Evolutionary conservation across 2,329 filamentous ascomycete species (phyloP).

Genomic region (Annulohypoxylon truncatum): DNA sequence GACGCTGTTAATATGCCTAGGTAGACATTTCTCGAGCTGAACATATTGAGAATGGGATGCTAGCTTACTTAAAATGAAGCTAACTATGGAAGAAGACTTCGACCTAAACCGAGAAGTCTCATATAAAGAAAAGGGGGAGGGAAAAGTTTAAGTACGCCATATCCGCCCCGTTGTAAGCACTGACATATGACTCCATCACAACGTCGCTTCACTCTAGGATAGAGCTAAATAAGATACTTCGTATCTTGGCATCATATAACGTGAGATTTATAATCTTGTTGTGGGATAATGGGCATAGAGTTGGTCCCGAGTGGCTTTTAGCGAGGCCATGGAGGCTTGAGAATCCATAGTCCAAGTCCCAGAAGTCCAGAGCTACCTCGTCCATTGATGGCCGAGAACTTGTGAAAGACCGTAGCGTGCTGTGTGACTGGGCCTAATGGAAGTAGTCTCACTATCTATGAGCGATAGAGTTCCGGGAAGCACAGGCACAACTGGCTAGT

Average conservation of each 20-base stretch:
- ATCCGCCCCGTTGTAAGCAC: background rate
- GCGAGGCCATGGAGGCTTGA: background rate
- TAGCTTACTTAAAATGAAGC: background rate
- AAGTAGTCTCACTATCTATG: background rate
- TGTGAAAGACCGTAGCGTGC: background rate
- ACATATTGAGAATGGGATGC: slow-evolving; percentile 8
- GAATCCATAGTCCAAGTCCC: background rate
- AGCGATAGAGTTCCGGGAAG: slow-evolving; percentile 1
- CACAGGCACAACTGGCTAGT: background rate
- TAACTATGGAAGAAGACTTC: background rate
- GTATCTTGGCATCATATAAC: background rate
- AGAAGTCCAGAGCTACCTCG: background rate
- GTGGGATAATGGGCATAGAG: background rate
- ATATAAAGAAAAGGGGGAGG: background rate
- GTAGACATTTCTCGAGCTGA: slow-evolving; percentile 30
- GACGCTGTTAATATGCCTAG: slow-evolving; percentile 15
- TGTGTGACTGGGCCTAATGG: background rate
- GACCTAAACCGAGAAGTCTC: background rate
- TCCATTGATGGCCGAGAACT: background rate
- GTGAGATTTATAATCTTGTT: background rate
- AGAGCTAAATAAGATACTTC: background rate
- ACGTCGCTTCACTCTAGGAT: background rate
- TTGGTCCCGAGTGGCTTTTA: background rate
- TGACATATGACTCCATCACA: background rate
- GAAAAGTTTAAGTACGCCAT: slow-evolving; percentile 15